These are phyloP conservation scores for Aegle marmelos DNA, from an alignment of 345 rosid species.

Conservation along the genomic window DNA sequence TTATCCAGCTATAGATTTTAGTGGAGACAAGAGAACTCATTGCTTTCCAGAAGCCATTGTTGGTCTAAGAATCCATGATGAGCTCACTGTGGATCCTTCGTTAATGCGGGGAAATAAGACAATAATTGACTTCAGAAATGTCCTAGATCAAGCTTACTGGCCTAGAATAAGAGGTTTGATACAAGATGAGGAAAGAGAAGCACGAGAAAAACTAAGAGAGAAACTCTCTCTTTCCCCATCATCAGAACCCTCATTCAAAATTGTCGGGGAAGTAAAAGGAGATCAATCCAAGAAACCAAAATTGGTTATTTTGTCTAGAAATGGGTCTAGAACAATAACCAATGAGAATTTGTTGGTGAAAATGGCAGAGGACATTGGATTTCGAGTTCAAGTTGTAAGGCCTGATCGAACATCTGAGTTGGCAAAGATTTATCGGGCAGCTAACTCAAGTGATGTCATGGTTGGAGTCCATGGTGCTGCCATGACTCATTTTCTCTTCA, in stretches of 20 bases:
- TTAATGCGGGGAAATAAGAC: constrained; percentile 39
- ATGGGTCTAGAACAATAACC: constrained; percentile 59
- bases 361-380: constrained; percentile 61
- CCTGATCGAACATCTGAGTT: constrained; percentile 59
- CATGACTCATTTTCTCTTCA: constrained; percentile 81
- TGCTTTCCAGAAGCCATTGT: constrained; percentile 77
- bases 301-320: constrained; percentile 61
- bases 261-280: not conserved
- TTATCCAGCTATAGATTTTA: constrained; percentile 53
- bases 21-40: constrained; percentile 60
- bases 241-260: constrained; percentile 9
- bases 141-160: constrained; percentile 54
- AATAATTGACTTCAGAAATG: constrained; percentile 56
- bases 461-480: constrained; percentile 93
- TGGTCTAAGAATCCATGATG: constrained; percentile 76
- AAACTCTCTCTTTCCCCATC: constrained; percentile 22
- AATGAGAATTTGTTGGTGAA: constrained; percentile 58
- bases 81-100: constrained; percentile 55
- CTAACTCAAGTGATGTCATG: constrained; percentile 76
- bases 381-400: constrained; percentile 49
- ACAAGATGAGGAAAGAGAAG: constrained; percentile 40
- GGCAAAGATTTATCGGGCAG: constrained; percentile 53
- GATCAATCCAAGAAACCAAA: constrained; percentile 44
- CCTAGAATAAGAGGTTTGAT: constrained; percentile 53
- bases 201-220: constrained; percentile 27